Evolutionary conservation across 805 yeast genomes (phyloP).

Genomic region (Metschnikowia orientalis): DNA sequence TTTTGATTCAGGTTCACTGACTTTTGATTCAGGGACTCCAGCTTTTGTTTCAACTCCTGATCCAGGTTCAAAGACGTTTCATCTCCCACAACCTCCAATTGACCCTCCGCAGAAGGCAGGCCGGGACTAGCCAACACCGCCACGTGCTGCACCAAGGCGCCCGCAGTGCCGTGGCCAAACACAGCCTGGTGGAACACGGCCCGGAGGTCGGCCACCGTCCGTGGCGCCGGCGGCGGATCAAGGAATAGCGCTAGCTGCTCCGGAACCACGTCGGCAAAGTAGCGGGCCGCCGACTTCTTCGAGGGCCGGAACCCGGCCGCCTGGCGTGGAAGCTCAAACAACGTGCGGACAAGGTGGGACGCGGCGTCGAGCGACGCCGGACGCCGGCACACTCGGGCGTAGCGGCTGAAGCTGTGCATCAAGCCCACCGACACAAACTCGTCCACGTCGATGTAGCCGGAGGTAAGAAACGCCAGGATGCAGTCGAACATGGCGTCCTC

Average conservation of each 20-base stretch:
- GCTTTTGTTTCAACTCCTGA: no score
- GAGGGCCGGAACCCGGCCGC: conserved; percentile 22
- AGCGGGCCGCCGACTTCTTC: conserved; percentile 29
- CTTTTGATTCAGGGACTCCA: no score
- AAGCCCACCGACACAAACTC: conserved; percentile 28
- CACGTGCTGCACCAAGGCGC: conserved; percentile 3
- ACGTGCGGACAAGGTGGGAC: conserved; percentile 21
- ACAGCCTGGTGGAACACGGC: conserved; percentile 7
- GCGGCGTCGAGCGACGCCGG: conserved; percentile 15
- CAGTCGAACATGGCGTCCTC: conserved; percentile 20
- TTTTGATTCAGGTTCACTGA: no score
- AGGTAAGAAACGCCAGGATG: conserved; percentile 17
- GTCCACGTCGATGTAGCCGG: conserved; percentile 31
- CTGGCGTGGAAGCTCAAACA: conserved; percentile 23
- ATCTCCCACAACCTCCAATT: no score
- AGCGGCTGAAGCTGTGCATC: conserved; percentile 18
- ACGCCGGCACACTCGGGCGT: conserved; percentile 3
- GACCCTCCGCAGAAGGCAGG: no score
- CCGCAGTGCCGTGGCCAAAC: conserved; percentile 4
- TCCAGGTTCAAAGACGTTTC: no score
- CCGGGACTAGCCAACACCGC: no score
- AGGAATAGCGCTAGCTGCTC: conserved; percentile 9
- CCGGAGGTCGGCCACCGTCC: conserved; percentile 5
- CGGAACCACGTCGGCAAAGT: conserved; percentile 24
- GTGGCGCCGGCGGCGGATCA: not conserved